Percentiles rank a stretch among this genome's conserved stretches.
phyloP scores from a whole-genome alignment of 2,329 filamentous ascomycete species.

The Neonectria punicea region DNA sequence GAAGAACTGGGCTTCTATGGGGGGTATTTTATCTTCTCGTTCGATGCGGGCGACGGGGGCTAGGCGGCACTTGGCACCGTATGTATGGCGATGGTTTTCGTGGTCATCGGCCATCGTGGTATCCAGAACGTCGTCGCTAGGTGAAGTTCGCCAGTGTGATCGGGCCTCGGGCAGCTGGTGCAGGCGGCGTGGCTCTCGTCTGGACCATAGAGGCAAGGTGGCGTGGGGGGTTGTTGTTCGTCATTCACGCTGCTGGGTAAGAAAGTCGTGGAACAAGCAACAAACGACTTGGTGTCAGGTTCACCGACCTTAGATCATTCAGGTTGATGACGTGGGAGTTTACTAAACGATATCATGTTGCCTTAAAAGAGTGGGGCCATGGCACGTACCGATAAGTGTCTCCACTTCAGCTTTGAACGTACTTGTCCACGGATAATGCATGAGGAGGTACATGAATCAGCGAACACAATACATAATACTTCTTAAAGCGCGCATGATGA shows the following conservation, averaged over 20 bases:
- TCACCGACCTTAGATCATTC: constrained; percentile 22
- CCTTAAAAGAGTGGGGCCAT: constrained; percentile 17
- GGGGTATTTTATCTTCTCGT: constrained; percentile 63
- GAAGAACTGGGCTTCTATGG: constrained; percentile 80
- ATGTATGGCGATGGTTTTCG: constrained; percentile 59
- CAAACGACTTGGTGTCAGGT: constrained; percentile 16
- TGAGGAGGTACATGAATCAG: background rate
- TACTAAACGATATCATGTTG: constrained; percentile 16
- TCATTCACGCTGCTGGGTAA: constrained; percentile 13
- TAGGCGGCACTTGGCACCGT: constrained; percentile 68
- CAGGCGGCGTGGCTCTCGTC: constrained; percentile 25
- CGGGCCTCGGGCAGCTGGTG: constrained; percentile 30
- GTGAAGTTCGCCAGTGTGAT: constrained; percentile 22
- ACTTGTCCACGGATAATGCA: background rate
- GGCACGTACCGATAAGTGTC: background rate
- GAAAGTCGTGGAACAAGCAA: constrained; percentile 6
- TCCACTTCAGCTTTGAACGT: background rate
- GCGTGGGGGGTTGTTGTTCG: constrained; percentile 10
- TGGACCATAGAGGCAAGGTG: constrained; percentile 34
- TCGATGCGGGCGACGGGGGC: constrained; percentile 55
- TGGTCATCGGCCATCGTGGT: constrained; percentile 33
- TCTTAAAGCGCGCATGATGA: background rate
- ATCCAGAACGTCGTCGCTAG: constrained; percentile 19
- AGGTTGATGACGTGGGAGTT: constrained; percentile 23
- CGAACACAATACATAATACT: background rate